These are phyloP conservation scores for Nitzschia sp. DNA, from an alignment of 108 stramenopile species.

Conservation along the genomic window DNA sequence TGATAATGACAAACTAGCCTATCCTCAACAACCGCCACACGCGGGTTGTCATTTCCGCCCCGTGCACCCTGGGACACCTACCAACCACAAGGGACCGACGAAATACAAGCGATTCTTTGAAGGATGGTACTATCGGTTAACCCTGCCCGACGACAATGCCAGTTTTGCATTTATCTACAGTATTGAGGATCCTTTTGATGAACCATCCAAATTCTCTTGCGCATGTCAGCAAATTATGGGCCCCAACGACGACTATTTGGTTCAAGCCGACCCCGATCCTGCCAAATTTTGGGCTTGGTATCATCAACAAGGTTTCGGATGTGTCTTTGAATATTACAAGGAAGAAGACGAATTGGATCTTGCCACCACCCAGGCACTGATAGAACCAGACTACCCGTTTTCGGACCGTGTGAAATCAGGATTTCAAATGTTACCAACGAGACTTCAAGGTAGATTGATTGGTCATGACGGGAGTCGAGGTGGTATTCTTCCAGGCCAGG, in stretches of 20 bases:
- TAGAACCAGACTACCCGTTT: constrained; percentile 60
- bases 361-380: constrained; percentile 4
- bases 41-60: constrained; percentile 80
- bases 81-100: constrained; percentile 3
- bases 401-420: constrained; percentile 59
- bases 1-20: constrained; percentile 1
- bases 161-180: constrained; percentile 85
- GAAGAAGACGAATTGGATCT: neutral
- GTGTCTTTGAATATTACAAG: constrained; percentile 60
- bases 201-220: constrained; percentile 52
- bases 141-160: constrained; percentile 59
- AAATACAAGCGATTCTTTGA: constrained; percentile 70
- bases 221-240: constrained; percentile 81
- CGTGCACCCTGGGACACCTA: constrained; percentile 56
- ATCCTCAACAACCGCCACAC: constrained; percentile 71
- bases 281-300: constrained; percentile 82
- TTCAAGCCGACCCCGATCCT: constrained; percentile 73
- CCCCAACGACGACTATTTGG: constrained; percentile 76
- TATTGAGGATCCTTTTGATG: constrained; percentile 74
- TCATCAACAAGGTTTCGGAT: constrained; percentile 70
- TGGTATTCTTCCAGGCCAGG: constrained; percentile 60
- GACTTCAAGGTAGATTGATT: constrained; percentile 57
- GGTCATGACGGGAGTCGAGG: constrained; percentile 76
- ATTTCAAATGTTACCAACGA: constrained; percentile 75
- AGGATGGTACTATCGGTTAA: constrained; percentile 91